A percentile compares a stretch with the other conserved stretches of the same genome.
phyloP scores from a whole-genome alignment of 176 grass and related monocot species.

The Saccharum spontaneum region DNA sequence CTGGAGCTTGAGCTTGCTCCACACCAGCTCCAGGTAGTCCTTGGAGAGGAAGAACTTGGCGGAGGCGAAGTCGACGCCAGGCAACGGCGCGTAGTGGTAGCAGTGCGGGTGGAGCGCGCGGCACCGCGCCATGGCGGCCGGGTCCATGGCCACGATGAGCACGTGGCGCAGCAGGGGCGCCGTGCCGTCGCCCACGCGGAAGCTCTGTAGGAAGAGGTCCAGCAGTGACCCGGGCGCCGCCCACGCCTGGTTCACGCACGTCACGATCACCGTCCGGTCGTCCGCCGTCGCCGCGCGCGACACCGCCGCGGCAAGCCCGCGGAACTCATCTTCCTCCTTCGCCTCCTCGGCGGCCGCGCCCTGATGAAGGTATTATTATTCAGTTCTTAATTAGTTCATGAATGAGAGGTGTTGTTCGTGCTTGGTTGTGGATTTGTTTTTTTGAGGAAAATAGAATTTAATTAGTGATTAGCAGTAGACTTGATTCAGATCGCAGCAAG shows the following conservation, averaged over 20 bases:
- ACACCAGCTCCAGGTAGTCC: slow-evolving; percentile 79
- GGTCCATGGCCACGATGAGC: slow-evolving; percentile 72
- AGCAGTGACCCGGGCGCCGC: slow-evolving; percentile 57
- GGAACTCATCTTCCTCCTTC: slow-evolving; percentile 5
- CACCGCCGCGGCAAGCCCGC: slow-evolving; percentile 29
- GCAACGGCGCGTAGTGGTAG: slow-evolving; percentile 47
- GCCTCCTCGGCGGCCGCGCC: neutral
- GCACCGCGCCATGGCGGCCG: slow-evolving; percentile 53
- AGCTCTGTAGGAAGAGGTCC: slow-evolving; percentile 84
- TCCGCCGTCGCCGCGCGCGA: slow-evolving; percentile 36
- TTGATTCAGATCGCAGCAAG: too few relatives aligned
- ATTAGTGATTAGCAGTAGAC: too few relatives aligned
- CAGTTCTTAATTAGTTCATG: too few relatives aligned
- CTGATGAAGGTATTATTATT: neutral
- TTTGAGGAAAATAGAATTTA: too few relatives aligned
- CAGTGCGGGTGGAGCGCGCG: slow-evolving; percentile 50
- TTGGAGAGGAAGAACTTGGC: slow-evolving; percentile 58
- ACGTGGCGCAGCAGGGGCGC: slow-evolving; percentile 53
- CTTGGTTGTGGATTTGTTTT: too few relatives aligned
- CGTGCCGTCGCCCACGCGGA: slow-evolving; percentile 64
- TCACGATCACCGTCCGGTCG: slow-evolving; percentile 79
- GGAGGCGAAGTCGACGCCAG: slow-evolving; percentile 53
- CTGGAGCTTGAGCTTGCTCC: slow-evolving; percentile 75
- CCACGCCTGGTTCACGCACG: slow-evolving; percentile 68
- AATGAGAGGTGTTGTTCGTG: too few relatives aligned